Percentiles rank a stretch among this genome's conserved stretches.
Conservation (phyloP, 2,329 filamentous ascomycete species). For the Diaporthe caulivora region DNA sequence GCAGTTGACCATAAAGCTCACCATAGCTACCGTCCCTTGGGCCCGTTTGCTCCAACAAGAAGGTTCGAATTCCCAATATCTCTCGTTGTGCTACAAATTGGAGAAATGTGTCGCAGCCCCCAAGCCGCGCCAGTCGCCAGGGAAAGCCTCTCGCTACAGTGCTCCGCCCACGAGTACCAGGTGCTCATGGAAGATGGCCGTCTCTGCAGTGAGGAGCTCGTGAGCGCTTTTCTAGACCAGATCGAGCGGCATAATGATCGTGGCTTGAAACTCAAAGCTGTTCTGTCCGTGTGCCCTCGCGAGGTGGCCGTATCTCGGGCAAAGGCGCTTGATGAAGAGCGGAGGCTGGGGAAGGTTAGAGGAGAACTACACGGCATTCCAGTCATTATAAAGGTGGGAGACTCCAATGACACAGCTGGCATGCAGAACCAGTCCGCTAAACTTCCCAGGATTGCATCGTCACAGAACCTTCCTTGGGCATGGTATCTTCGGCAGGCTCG, state of each 20-base stretch:
- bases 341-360: conserved; percentile 49
- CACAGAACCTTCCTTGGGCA: conserved; percentile 51
- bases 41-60: no score
- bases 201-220: conserved; percentile 42
- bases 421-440: background rate
- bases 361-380: conserved; percentile 57
- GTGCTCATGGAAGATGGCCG: conserved; percentile 29
- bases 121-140: background rate
- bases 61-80: background rate
- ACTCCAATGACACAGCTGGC: background rate
- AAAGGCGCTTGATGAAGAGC: conserved; percentile 53
- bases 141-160: conserved; percentile 21
- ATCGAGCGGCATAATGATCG: conserved; percentile 43
- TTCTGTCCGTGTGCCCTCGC: conserved; percentile 53
- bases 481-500: conserved; percentile 56
- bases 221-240: conserved; percentile 41
- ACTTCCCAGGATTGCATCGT: conserved; percentile 51
- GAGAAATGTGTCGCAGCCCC: background rate
- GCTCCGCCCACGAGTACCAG: conserved; percentile 35
- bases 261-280: conserved; percentile 45
- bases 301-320: conserved; percentile 52
- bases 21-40: background rate
- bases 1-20: background rate
- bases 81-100: no score
- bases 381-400: conserved; percentile 51